Percentiles rank a stretch among this genome's conserved stretches.
Evolutionary conservation across 2,329 filamentous ascomycete genomes (phyloP).

Genomic region (Camillea tinctor): DNA sequence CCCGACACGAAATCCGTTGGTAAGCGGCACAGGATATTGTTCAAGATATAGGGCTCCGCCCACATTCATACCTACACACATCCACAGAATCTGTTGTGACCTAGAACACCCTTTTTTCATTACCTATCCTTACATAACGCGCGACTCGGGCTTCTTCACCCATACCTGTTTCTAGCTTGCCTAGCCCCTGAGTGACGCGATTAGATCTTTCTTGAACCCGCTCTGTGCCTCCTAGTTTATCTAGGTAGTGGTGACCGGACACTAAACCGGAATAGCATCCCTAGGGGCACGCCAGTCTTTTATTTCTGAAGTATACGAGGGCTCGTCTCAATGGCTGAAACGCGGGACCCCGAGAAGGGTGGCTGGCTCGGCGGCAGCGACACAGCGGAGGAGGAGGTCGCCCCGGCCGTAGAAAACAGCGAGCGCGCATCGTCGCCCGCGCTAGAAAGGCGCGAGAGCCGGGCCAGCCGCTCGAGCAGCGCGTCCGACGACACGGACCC

Average conservation of each 20-base stretch:
- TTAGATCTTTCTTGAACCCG: background rate
- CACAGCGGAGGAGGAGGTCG: background rate
- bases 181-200: no score
- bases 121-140: background rate
- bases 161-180: no score
- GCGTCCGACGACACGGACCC: conserved; percentile 25
- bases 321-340: conserved; percentile 16
- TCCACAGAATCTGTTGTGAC: background rate
- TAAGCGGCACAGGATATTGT: background rate
- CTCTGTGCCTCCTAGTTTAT: background rate
- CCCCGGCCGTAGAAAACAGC: conserved; percentile 6
- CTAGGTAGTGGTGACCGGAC: background rate
- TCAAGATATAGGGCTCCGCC: background rate
- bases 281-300: background rate
- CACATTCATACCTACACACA: background rate
- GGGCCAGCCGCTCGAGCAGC: conserved; percentile 14
- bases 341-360: conserved; percentile 13
- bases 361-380: conserved; percentile 8
- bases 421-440: conserved; percentile 14
- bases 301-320: background rate
- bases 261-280: background rate
- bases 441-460: conserved; percentile 8
- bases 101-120: background rate
- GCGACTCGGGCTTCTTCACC: no score
- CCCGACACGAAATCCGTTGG: background rate